Base-by-base conservation (phyloP, 225 moss, liverwort and hornwort genomes). In the Polytrichum commune region DNA sequence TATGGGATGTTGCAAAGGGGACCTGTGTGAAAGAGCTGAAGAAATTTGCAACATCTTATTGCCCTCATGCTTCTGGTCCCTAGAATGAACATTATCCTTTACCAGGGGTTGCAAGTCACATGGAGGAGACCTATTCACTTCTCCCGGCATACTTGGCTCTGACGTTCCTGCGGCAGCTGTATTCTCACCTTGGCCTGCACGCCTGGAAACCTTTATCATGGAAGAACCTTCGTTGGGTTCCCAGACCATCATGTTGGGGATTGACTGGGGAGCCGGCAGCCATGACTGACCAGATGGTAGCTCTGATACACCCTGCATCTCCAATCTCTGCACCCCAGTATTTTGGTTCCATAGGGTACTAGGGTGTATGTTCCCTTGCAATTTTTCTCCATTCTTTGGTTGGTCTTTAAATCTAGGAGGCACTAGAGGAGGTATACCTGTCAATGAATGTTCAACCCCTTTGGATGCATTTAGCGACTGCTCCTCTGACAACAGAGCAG, bases 1-100 rank as follows among this genome's bases (percentile, higher is more conserved):
- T 60, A 56, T 70, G 61, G 70, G 73, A 25, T 57, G 26, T 24
- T 76, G 73, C 65, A 70, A 63, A 67, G 55, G 54, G 56, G 33
- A 20, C 29, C 23, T 74, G 18, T 58, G 55, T 28, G 63, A 9
- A 62, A 53, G 53, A 63, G 27, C 63, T 29, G 18, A 24, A 24
- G 18, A 23, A 24, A 24, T 63, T 27, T 63, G 27, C 5, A 27
- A 23, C 69, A 8, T 30, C 22, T 69, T 20, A 29, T 30, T 4
- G 55, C 27, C 27, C 67, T 35, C 83, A 46, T 28, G 79, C 29
- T 70, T 33, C 22, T 60, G 60, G 30, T 23, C n/a, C 60, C 8
- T 70, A 35, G 61, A n/a, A 7, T 53, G 29, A 58, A n/a, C 38
- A 69, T 74, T 20, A 60, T 74, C 60, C 53, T 20, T 27, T 65